These are phyloP conservation scores for Pseudoscleropodium purum DNA, from an alignment of 225 moss, liverwort and hornwort genomes.

Conservation along the genomic window DNA sequence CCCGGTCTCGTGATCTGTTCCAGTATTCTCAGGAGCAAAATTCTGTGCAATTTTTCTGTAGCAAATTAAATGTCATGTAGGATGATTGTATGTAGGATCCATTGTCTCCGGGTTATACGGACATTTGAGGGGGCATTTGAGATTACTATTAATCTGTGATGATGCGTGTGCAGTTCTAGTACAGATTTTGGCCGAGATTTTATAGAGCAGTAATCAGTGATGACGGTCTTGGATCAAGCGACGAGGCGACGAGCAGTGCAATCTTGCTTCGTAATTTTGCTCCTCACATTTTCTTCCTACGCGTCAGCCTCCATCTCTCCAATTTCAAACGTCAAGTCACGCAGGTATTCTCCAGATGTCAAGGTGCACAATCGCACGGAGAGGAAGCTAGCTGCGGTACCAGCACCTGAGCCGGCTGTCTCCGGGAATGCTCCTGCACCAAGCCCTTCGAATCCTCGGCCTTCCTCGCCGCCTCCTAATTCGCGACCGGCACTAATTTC, in stretches of 20 bases:
- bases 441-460: background rate
- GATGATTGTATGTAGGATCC: too few species aligned
- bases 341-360: background rate
- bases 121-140: background rate
- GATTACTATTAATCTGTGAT: too few species aligned
- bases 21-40: background rate
- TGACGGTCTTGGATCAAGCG: background rate
- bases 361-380: background rate
- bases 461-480: background rate
- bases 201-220: background rate
- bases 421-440: background rate
- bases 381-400: background rate
- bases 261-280: background rate
- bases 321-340: background rate
- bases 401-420: background rate
- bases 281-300: background rate
- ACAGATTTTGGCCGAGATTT: background rate
- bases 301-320: background rate
- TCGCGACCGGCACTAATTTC: background rate
- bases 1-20: background rate
- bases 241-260: background rate
- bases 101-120: background rate
- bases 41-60: background rate
- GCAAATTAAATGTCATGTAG: background rate
- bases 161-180: background rate